Conservation (phyloP, 116 monocot species). For the Papilionanthe hybrid region DNA sequence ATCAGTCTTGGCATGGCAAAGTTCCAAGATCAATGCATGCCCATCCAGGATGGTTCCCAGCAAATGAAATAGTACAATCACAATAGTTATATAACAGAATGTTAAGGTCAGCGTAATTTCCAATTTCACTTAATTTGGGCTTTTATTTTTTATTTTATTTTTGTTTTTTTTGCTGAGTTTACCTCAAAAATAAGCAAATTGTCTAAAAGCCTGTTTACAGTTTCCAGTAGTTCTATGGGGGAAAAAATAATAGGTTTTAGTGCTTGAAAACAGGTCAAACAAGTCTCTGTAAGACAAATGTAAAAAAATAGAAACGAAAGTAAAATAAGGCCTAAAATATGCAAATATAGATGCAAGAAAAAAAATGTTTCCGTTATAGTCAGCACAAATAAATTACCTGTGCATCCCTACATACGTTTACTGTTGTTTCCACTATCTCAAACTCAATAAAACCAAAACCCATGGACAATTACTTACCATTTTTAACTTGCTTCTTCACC, state of each 20-base stretch:
- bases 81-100: not conserved
- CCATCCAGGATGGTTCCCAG: slow-evolving; percentile 94
- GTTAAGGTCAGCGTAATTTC: not conserved
- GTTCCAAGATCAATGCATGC: slow-evolving; percentile 92
- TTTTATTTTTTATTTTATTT: not conserved
- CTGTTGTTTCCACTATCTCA: slow-evolving; percentile 80
- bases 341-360: not conserved
- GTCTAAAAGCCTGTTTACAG: not conserved
- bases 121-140: not conserved
- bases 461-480: slow-evolving; percentile 88
- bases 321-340: not conserved
- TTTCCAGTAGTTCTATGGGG: not conserved
- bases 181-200: not conserved
- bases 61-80: slow-evolving; percentile 11
- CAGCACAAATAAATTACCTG: slow-evolving; percentile 41
- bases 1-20: slow-evolving; percentile 70
- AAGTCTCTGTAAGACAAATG: not conserved
- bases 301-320: not conserved
- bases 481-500: slow-evolving; percentile 94
- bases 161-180: not conserved
- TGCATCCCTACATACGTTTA: slow-evolving; percentile 55
- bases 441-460: slow-evolving; percentile 98
- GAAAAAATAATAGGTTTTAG: not conserved
- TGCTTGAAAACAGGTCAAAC: not conserved
- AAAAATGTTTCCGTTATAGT: not conserved